Evolutionary conservation across 2,329 filamentous ascomycete species (phyloP).

Genomic region (Alternaria infectoria): DNA sequence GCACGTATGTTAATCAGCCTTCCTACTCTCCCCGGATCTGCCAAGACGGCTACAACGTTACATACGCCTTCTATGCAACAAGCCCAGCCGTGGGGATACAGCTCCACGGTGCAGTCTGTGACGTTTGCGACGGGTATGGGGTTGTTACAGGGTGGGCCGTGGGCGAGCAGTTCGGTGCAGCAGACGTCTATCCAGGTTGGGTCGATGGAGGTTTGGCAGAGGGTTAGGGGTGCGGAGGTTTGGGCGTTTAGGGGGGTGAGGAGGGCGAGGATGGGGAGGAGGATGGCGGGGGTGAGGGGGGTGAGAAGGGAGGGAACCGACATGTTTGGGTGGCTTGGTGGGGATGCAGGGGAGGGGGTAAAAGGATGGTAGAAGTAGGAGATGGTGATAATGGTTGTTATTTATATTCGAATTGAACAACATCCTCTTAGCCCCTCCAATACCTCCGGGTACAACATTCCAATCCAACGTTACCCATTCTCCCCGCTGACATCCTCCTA

Average conservation of each 20-base stretch:
- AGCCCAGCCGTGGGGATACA: neutral
- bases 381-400: neutral
- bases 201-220: neutral
- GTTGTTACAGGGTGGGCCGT: neutral
- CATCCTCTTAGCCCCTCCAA: neutral
- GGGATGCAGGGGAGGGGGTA: too few species aligned
- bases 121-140: neutral
- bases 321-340: too few species aligned
- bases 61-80: neutral
- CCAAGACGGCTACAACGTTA: neutral
- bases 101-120: neutral
- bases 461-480: neutral
- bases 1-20: too few species aligned
- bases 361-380: neutral
- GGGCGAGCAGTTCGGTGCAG: neutral
- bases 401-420: neutral
- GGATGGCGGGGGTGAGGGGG: neutral
- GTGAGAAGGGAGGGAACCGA: too few species aligned
- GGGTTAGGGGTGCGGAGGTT: neutral
- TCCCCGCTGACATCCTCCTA: neutral
- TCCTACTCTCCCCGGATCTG: too few species aligned
- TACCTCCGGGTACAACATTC: accelerated
- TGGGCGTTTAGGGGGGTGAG: too few species aligned
- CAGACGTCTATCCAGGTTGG: neutral
- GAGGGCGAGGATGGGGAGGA: neutral